These are phyloP conservation scores for Chrysanthemum lavandulifolium DNA, from an alignment of 129 eudicot species.

Conservation along the genomic window DNA sequence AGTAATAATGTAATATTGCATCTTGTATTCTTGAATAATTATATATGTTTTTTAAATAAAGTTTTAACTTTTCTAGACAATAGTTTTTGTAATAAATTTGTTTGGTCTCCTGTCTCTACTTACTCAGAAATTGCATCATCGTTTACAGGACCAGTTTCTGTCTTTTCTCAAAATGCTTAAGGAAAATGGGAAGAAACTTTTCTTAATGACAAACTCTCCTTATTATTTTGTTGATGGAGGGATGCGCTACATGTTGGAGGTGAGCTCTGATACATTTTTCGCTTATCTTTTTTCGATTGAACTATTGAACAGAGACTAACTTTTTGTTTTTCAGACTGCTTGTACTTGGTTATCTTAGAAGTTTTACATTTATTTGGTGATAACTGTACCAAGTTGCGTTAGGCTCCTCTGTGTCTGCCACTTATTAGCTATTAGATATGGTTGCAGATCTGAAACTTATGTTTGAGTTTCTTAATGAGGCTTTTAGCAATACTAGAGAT, in stretches of 20 bases:
- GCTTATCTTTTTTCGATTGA: background rate
- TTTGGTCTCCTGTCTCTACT: background rate
- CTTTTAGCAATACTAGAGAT: background rate
- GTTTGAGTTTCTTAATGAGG: background rate
- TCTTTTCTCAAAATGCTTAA: constrained; percentile 77
- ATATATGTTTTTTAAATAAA: background rate
- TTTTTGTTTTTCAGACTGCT: no score
- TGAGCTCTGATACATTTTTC: constrained; percentile 27
- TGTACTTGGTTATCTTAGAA: no score
- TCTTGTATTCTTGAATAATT: background rate
- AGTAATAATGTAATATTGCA: background rate
- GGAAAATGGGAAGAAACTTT: constrained; percentile 94
- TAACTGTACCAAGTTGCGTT: no score
- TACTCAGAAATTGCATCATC: constrained; percentile 24
- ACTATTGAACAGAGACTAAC: no score
- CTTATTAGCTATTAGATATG: no score
- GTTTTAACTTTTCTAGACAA: no score
- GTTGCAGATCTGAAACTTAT: background rate
- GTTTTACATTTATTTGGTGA: no score
- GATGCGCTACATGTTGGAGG: constrained; percentile 98
- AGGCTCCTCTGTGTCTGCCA: no score
- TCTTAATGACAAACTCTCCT: constrained; percentile 93
- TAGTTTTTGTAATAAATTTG: no score
- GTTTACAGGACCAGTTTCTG: constrained; percentile 59
- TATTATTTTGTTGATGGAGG: constrained; percentile 99